phyloP scores from a whole-genome alignment of 371 early-diverging fungal genomes.

The Blastocladiella emersonii region DNA sequence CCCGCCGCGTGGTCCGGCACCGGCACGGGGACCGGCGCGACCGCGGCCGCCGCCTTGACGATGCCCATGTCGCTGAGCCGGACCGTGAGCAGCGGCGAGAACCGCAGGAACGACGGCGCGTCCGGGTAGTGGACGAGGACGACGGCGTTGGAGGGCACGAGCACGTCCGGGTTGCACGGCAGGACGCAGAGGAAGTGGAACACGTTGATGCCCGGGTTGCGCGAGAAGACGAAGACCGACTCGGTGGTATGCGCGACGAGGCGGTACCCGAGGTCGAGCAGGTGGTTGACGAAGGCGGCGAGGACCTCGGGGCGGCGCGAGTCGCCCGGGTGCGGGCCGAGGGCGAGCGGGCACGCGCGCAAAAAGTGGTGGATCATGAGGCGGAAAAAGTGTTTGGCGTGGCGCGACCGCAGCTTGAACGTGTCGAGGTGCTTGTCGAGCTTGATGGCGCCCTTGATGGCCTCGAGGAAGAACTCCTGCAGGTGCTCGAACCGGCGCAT shows the following conservation, averaged over 20 bases:
- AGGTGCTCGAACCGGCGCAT: conserved; percentile 8
- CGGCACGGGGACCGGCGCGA: no score
- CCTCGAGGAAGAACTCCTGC: not conserved
- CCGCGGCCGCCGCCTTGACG: no score
- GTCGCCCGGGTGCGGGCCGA: not conserved
- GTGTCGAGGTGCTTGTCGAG: conserved; percentile 34
- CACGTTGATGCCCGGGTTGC: not conserved
- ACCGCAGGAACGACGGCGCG: not conserved
- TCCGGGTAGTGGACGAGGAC: not conserved
- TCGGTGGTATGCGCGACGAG: not conserved
- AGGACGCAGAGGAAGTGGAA: not conserved
- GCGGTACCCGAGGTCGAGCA: not conserved
- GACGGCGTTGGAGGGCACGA: not conserved
- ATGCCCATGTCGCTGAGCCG: no score
- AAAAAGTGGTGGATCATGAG: not conserved
- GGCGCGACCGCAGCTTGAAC: not conserved
- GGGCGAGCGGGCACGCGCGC: not conserved
- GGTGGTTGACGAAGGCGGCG: not conserved
- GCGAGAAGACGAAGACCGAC: not conserved
- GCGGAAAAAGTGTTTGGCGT: not conserved
- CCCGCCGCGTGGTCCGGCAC: not conserved
- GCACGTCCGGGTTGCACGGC: not conserved
- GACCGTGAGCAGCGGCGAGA: no score
- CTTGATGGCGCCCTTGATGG: conserved; percentile 8
- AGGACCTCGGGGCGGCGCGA: not conserved